These are phyloP conservation scores for Chaetothyriales sp. DNA, from an alignment of 2,329 filamentous ascomycete species.

Conservation along the genomic window DNA sequence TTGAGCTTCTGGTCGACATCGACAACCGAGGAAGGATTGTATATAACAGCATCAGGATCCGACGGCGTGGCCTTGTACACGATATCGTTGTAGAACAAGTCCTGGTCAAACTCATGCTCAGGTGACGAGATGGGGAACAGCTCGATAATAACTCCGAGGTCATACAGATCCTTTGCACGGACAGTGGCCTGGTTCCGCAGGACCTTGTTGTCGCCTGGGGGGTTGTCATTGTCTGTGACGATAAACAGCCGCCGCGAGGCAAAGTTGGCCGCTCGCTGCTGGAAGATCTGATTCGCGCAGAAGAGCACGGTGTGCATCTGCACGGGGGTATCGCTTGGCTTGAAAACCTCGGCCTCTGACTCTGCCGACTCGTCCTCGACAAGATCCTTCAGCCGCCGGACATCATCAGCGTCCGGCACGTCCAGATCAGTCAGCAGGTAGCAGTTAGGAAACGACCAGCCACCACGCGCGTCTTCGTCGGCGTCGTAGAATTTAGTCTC, in stretches of 20 bases:
- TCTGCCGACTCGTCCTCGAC: conserved; percentile 54
- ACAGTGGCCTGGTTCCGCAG: conserved; percentile 64
- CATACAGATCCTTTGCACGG: conserved; percentile 85
- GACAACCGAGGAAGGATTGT: conserved; percentile 25
- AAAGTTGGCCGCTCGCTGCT: conserved; percentile 86
- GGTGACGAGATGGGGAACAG: conserved; percentile 72
- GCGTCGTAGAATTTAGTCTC: conserved; percentile 64
- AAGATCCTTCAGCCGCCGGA: conserved; percentile 60
- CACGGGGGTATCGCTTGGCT: conserved; percentile 52
- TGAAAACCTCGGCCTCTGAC: conserved; percentile 51
- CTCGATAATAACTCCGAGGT: conserved; percentile 80
- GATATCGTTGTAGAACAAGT: conserved; percentile 93
- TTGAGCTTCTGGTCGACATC: conserved; percentile 37
- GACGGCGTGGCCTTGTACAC: conserved; percentile 62
- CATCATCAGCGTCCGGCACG: conserved; percentile 70
- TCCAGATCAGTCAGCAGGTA: conserved; percentile 83
- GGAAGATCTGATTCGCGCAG: conserved; percentile 92
- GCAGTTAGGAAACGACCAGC: conserved; percentile 68
- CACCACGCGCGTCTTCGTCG: conserved; percentile 40
- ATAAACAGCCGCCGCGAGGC: conserved; percentile 85
- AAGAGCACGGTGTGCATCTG: conserved; percentile 84
- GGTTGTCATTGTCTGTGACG: conserved; percentile 85
- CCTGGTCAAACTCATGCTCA: conserved; percentile 59
- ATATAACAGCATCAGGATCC: conserved; percentile 51
- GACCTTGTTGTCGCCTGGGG: conserved; percentile 57